phyloP scores from a whole-genome alignment of 768 basidiomycete genomes.

The Panus rudis region DNA sequence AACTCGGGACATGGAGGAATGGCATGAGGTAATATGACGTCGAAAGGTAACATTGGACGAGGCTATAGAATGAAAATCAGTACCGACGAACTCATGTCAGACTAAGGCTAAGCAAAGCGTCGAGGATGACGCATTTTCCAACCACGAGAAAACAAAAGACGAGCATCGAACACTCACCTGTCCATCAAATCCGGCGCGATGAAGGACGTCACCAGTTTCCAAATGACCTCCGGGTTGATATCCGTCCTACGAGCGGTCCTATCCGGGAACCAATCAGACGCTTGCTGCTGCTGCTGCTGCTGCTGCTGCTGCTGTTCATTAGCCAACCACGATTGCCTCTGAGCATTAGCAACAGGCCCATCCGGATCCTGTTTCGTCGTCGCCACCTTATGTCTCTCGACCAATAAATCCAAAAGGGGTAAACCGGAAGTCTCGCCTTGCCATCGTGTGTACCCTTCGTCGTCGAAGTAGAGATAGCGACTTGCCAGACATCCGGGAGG shows the following conservation, averaged over 20 bases:
- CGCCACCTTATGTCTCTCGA: constrained; percentile 55
- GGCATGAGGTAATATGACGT: constrained; percentile 93
- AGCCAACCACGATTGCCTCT: constrained; percentile 6
- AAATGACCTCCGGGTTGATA: constrained; percentile 79
- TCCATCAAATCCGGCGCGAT: constrained; percentile 93
- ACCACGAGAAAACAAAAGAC: constrained; percentile 4
- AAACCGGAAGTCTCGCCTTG: constrained; percentile 92
- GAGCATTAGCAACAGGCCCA: constrained; percentile 12
- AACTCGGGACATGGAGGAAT: constrained; percentile 87
- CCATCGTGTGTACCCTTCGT: constrained; percentile 84
- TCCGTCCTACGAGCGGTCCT: constrained; percentile 67
- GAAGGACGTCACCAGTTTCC: constrained; percentile 80
- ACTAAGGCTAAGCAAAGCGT: too few species aligned
- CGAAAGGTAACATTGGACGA: constrained; percentile 80
- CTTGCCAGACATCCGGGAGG: constrained; percentile 59
- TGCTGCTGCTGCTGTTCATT: constrained; percentile 12
- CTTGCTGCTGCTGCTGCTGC: constrained; percentile 13
- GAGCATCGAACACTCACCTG: constrained; percentile 43
- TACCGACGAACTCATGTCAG: too few species aligned
- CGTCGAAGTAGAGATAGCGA: constrained; percentile 81
- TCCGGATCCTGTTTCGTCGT: constrained; percentile 29
- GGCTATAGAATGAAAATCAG: too few species aligned
- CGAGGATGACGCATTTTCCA: constrained; percentile 12
- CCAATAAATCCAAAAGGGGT: constrained; percentile 77
- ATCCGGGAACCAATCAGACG: constrained; percentile 74